These are phyloP conservation scores for Hyphodiscus sp. DNA, from an alignment of 2,329 filamentous ascomycete species.

Conservation along the genomic window DNA sequence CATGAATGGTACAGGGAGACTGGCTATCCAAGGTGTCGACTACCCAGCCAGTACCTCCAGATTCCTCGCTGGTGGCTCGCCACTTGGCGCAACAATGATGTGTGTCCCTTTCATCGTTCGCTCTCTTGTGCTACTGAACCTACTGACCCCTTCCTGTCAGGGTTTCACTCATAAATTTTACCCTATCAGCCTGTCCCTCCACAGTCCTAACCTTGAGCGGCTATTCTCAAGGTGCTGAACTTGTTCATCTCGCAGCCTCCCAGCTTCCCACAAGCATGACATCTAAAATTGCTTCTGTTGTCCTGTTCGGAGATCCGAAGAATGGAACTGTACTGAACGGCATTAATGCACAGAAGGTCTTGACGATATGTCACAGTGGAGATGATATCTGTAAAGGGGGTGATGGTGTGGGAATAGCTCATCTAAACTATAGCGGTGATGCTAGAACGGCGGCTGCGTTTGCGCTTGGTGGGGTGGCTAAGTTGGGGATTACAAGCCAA, in stretches of 20 bases:
- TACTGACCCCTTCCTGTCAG: not conserved
- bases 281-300: conserved; percentile 16
- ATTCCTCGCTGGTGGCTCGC: conserved; percentile 41
- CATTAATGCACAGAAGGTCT: conserved; percentile 15
- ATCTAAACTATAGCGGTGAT: conserved; percentile 23
- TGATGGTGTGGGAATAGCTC: conserved; percentile 7
- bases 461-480: conserved; percentile 15
- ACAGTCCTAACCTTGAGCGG: conserved; percentile 22
- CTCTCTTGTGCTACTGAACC: not conserved
- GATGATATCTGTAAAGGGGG: conserved; percentile 24
- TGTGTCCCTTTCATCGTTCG: conserved; percentile 1
- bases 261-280: conserved; percentile 10
- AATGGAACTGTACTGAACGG: conserved; percentile 21
- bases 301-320: conserved; percentile 25
- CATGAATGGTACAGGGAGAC: conserved; percentile 36
- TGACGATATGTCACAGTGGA: conserved; percentile 19
- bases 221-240: conserved; percentile 26
- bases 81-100: conserved; percentile 38
- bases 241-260: conserved; percentile 21
- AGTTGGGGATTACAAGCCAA: conserved; percentile 22
- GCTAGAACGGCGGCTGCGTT: conserved; percentile 21
- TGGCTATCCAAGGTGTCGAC: conserved; percentile 45
- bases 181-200: not conserved
- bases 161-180: too few relatives aligned
- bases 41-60: conserved; percentile 42